Conservation (phyloP, 2,329 filamentous ascomycete genomes). For the Colletotrichum abscissum region DNA sequence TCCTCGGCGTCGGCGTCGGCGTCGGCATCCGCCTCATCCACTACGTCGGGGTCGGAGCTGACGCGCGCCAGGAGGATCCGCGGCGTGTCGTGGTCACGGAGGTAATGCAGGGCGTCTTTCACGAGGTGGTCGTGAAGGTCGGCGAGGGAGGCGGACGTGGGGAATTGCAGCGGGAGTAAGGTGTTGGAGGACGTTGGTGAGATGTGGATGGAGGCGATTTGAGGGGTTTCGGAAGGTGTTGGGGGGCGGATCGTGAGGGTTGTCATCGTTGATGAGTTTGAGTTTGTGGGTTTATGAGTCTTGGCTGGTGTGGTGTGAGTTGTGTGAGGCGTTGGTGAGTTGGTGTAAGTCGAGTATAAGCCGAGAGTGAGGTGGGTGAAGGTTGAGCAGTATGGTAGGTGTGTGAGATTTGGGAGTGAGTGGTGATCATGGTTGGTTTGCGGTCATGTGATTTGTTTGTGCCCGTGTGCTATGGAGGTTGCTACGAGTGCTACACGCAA, state of each 20-base stretch:
- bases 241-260: slow-evolving; percentile 9
- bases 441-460: neutral
- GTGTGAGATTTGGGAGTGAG: too few relatives aligned
- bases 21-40: neutral
- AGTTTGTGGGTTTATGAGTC: neutral
- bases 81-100: slow-evolving; percentile 40
- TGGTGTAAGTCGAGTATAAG: neutral
- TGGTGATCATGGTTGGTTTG: neutral
- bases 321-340: neutral
- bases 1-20: too few relatives aligned
- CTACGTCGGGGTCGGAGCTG: neutral
- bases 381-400: too few relatives aligned
- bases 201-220: slow-evolving; percentile 48
- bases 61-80: slow-evolving; percentile 50
- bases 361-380: too few relatives aligned
- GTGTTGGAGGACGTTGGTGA: slow-evolving; percentile 52
- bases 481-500: too few relatives aligned
- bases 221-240: slow-evolving; percentile 33
- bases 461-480: too few relatives aligned
- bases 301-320: neutral
- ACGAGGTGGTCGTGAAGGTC: slow-evolving; percentile 45
- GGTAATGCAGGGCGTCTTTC: slow-evolving; percentile 44
- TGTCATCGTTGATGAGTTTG: neutral
- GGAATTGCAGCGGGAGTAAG: slow-evolving; percentile 54
- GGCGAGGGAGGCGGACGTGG: slow-evolving; percentile 43